Evolutionary conservation across 176 grass and related monocot genomes (phyloP), one percentile per base, ranked within the genome.

Genomic region (Aegilops bicornis): DNA sequence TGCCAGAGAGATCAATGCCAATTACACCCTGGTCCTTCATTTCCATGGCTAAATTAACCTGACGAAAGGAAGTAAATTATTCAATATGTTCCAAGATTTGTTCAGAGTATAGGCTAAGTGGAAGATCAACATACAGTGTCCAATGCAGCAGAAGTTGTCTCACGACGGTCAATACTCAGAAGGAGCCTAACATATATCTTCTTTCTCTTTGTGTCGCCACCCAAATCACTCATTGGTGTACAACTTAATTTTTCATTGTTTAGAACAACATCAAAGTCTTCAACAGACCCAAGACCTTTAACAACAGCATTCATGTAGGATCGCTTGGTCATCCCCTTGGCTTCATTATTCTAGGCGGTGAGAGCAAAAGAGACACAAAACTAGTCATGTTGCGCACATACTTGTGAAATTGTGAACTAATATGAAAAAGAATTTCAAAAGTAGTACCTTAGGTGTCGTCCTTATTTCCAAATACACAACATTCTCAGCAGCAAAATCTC

Each of bases 401-500:
- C 29, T 4, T 9, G 14, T 29, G 22, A 68, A 80, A 42, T 22
- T 35, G 16, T 66, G 64, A 47, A 85, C n/a, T 5, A 83, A 33
- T 15, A 73, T 20, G 7, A 73, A 69, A 11, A 60, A 37, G 5
- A 8, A 83, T 11, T 42, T 45, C 61, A 52, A 39, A 25, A 79
- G 39, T 35, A 81, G 23, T 82, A 98, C 96, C 91, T 98, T 98
- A 72, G 96, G 96, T 40, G 96, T 96, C 47, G 96, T 98, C 89
- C 96, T 94, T 80, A 98, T 86, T 89, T 98, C 96, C 77, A 98
- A 71, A 92, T 98, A 96, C 36, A 96, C 82, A 77, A 93, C 93
- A 91, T 98, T 98, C 84, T 98, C 96, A 25, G 90, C 90, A 75
- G 96, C 91, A 86, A 98, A 98, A 92, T 98, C 96, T 89, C 94